Base-by-base conservation (phyloP, 208 protist genomes). In the Acanthamoeba lenticulata region DNA sequence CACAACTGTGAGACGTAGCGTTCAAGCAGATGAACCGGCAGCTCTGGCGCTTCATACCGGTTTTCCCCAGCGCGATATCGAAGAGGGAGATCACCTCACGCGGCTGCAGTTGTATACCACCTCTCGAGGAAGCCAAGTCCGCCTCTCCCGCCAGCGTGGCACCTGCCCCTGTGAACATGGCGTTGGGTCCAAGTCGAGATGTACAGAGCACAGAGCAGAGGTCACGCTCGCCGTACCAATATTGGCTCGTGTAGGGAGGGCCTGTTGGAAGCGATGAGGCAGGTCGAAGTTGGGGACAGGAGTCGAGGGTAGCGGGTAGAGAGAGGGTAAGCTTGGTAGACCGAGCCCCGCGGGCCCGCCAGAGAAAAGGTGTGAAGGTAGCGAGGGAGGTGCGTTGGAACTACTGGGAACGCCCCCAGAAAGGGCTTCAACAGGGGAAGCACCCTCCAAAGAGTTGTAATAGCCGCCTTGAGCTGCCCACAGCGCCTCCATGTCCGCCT, bases 21-120 rank as follows among this genome's bases (percentile, higher is more conserved):
- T 7, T 9, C 15, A n/a, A 79, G 67, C 11, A 21, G 15, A 79
- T n/a, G 21, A 79, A 42, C 7, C 7, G n/a, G 15, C 15, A 79
- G n/a, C 9, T 40, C 27, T 42, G 36, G 65, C 11, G 27, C 15
- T 27, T 4, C 69, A 6, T 86, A 86, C 77, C 44, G 27, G 32
- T 34, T 36, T 57, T 7, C 0, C 40, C 77, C 11, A 86, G 21
- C 2, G 77, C 77, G n/a, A 86, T 42, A 38, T 57, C n/a, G 77
- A 86, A 86, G 21, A 86, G 77, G 19, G 77, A 38, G 27, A 86
- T 86, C 40, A 86, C 47, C 38, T 86, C 62, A 32, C 62, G 62
- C 17, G 62, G 62, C 27, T 29, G 15, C 13, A 72, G 38, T 29
- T 72, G 62, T 29, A 36, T 17, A 1, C 62, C 62, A 1, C 62